Evolutionary conservation across 2,329 filamentous ascomycete genomes (phyloP).

Genomic region (Neospermospora avenae): DNA sequence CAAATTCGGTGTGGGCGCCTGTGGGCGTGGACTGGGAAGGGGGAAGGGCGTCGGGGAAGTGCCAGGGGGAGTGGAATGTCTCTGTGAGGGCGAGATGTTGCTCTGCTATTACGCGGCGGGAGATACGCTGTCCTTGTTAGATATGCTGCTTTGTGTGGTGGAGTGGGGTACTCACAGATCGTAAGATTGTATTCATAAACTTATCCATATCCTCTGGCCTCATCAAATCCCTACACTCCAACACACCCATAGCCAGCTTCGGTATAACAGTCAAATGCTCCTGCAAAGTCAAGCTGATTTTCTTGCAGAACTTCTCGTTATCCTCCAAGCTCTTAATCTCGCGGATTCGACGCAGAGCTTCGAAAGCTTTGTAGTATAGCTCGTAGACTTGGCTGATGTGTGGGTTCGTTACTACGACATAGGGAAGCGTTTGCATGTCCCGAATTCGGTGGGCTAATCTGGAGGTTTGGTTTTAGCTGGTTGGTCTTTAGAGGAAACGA

Average conservation of each 20-base stretch:
- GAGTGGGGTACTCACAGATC: slow-evolving; percentile 60
- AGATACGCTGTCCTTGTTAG: slow-evolving; percentile 67
- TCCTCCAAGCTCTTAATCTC: slow-evolving; percentile 85
- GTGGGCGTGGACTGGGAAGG: slow-evolving; percentile 38
- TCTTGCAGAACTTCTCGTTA: slow-evolving; percentile 81
- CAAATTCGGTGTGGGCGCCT: slow-evolving; percentile 73
- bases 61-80: slow-evolving; percentile 86
- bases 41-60: slow-evolving; percentile 76
- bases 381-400: slow-evolving; percentile 96
- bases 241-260: slow-evolving; percentile 86
- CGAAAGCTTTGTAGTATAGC: slow-evolving; percentile 95
- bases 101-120: slow-evolving; percentile 92
- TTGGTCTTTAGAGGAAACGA: background rate
- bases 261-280: slow-evolving; percentile 94
- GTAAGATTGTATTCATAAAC: slow-evolving; percentile 91
- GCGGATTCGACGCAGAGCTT: slow-evolving; percentile 77
- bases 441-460: slow-evolving; percentile 91
- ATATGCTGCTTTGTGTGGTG: background rate
- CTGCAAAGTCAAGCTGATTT: slow-evolving; percentile 74
- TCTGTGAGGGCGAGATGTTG: slow-evolving; percentile 94
- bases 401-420: slow-evolving; percentile 91
- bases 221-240: slow-evolving; percentile 85
- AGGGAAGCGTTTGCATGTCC: slow-evolving; percentile 95
- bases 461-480: slow-evolving; percentile 4
- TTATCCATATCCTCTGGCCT: slow-evolving; percentile 77